Percentiles rank a stretch among this genome's conserved stretches.
Conservation (phyloP, 306 rosid species). For the Citrullus mucosospermus region DNA sequence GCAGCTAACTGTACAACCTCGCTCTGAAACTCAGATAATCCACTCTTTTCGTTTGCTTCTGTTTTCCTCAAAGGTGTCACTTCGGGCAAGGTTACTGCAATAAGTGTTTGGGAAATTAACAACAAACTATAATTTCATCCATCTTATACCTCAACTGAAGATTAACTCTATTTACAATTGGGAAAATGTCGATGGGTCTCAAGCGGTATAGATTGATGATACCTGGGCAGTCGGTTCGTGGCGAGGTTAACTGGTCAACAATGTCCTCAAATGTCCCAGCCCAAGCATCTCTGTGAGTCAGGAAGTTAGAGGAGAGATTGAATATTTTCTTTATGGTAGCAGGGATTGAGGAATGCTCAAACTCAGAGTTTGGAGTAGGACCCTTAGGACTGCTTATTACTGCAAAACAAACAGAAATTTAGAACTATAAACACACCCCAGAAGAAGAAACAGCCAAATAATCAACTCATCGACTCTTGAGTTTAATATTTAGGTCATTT, state of each 20-base stretch:
- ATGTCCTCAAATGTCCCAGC: conserved; percentile 88
- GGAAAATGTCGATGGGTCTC: neutral
- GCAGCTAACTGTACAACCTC: conserved; percentile 92
- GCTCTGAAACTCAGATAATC: conserved; percentile 73
- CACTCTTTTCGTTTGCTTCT: conserved; percentile 51
- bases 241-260: conserved; percentile 54
- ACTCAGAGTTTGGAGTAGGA: conserved; percentile 76
- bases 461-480: neutral
- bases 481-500: no score
- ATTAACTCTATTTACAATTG: neutral
- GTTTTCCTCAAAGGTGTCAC: conserved; percentile 62
- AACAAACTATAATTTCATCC: neutral
- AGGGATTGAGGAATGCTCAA: conserved; percentile 95
- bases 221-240: conserved; percentile 98
- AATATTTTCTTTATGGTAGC: conserved; percentile 95
- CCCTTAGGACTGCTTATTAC: conserved; percentile 66
- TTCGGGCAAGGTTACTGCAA: conserved; percentile 75
- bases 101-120: neutral
- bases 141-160: neutral
- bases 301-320: conserved; percentile 78
- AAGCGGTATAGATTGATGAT: neutral
- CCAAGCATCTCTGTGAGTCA: conserved; percentile 99
- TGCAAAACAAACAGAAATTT: conserved; percentile 21
- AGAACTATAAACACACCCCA: neutral
- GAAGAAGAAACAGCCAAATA: neutral